These are phyloP conservation scores for Penicillium flavigenum DNA, from an alignment of 495 filamentous ascomycete species.

Conservation along the genomic window DNA sequence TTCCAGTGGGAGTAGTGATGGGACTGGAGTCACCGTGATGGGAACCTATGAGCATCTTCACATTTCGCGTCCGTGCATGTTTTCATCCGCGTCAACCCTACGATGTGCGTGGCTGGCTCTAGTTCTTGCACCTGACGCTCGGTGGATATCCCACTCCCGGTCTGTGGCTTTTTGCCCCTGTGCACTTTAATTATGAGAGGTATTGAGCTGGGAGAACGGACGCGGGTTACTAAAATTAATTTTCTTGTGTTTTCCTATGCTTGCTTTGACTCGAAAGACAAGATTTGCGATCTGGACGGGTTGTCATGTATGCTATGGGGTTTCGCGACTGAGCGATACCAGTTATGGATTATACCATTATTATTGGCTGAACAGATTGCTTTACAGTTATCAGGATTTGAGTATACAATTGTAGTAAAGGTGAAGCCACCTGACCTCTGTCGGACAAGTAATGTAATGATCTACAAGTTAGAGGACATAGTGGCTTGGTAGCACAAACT, in stretches of 20 bases:
- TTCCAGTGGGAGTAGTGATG: neutral
- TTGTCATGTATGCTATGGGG: slow-evolving; percentile 7
- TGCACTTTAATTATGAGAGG: neutral
- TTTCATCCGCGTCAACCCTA: slow-evolving; percentile 21
- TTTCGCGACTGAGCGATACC: slow-evolving; percentile 1
- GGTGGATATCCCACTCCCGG: neutral
- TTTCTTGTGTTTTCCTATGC: neutral
- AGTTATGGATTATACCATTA: slow-evolving; percentile 9
- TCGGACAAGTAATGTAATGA: neutral
- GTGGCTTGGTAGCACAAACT: neutral
- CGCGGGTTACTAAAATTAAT: slow-evolving; percentile 6
- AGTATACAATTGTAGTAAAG: neutral
- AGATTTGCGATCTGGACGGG: slow-evolving; percentile 10
- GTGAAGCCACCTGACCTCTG: neutral
- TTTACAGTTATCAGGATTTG: neutral
- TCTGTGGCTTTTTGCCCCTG: neutral
- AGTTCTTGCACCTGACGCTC: slow-evolving; percentile 13
- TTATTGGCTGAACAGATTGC: neutral
- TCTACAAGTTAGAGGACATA: neutral
- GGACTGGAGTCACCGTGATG: neutral
- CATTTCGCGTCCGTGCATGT: slow-evolving; percentile 29
- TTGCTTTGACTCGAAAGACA: slow-evolving; percentile 10
- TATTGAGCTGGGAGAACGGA: neutral
- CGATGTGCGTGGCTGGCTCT: slow-evolving; percentile 27
- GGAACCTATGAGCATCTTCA: slow-evolving; percentile 16